A percentile compares a stretch with the other conserved stretches of the same genome.
These are phyloP conservation scores for Rhodofomes roseus DNA, from an alignment of 1,284 basidiomycete genomes.

Conservation along the genomic window DNA sequence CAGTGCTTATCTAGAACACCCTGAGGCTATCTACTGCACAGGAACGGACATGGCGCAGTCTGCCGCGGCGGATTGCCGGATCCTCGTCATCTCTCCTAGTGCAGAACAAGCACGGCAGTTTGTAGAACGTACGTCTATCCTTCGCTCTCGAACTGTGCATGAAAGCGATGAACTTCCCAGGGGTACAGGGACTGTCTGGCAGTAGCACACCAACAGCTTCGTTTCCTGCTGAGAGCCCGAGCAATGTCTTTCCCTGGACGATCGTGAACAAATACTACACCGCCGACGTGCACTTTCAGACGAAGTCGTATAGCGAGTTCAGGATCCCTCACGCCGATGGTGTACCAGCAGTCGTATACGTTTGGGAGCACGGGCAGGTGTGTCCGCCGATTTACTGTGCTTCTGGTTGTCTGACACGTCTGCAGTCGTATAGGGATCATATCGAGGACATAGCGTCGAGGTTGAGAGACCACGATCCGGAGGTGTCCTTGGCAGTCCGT, in stretches of 20 bases:
- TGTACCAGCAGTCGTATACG: constrained; percentile 68
- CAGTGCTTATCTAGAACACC: no score
- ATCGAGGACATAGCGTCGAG: constrained; percentile 45
- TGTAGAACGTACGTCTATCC: constrained; percentile 41
- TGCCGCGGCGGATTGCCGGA: constrained; percentile 39
- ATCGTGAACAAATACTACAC: constrained; percentile 86
- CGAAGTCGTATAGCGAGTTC: constrained; percentile 22
- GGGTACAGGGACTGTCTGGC: constrained; percentile 23
- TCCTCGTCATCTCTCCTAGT: constrained; percentile 45
- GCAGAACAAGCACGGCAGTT: constrained; percentile 37
- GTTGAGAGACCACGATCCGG: constrained; percentile 50
- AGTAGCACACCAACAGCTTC: constrained; percentile 2
- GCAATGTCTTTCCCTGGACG: constrained; percentile 59
- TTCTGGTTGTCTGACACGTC: constrained; percentile 5
- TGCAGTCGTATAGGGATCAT: constrained; percentile 49
- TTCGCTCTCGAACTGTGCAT: constrained; percentile 16
- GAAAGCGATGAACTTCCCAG: constrained; percentile 16
- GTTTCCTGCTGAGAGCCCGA: constrained; percentile 12
- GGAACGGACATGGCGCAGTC: constrained; percentile 7
- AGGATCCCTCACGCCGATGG: constrained; percentile 32
- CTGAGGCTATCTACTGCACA: no score
- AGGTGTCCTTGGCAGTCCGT: constrained; percentile 67
- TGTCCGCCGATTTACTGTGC: constrained; percentile 17
- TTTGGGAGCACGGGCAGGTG: constrained; percentile 67
- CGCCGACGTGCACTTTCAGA: constrained; percentile 68